Percentiles rank a stretch among this genome's conserved stretches.
phyloP scores from a whole-genome alignment of 75 land plant genomes.

The Pseudotsuga menziesii region DNA sequence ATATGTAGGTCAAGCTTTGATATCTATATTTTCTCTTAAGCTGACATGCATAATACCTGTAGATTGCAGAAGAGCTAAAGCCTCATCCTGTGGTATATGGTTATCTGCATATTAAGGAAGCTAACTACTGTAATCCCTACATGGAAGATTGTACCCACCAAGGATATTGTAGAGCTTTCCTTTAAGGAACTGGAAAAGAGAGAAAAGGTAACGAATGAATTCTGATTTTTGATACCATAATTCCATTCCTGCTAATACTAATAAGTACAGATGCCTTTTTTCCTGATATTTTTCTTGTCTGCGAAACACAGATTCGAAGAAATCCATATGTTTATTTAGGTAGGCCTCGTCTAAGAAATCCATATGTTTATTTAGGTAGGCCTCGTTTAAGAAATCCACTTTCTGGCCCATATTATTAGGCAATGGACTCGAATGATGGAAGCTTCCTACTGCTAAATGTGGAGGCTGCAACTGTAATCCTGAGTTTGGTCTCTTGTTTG shows the following conservation, averaged over 20 bases:
- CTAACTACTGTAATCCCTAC: constrained; percentile 38
- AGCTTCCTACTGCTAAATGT: too few relatives aligned
- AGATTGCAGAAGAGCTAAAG: not conserved
- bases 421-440: too few relatives aligned
- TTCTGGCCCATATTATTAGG: too few relatives aligned
- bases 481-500: too few relatives aligned
- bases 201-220: constrained; percentile 25
- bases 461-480: too few relatives aligned
- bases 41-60: constrained; percentile 5
- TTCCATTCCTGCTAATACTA: too few relatives aligned
- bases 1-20: not conserved
- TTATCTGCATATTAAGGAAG: constrained; percentile 23
- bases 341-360: constrained; percentile 59
- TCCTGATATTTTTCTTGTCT: constrained; percentile 26
- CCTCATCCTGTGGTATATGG: constrained; percentile 35
- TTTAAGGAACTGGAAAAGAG: constrained; percentile 32
- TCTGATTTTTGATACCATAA: too few relatives aligned
- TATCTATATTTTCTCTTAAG: too few relatives aligned
- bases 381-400: too few relatives aligned
- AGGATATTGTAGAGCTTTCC: constrained; percentile 35
- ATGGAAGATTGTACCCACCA: constrained; percentile 55
- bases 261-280: too few relatives aligned
- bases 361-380: too few relatives aligned
- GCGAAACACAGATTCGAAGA: constrained; percentile 8
- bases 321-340: constrained; percentile 60